Evolutionary conservation across 306 rosid genomes (phyloP).

Genomic region (Medicago arabica): DNA sequence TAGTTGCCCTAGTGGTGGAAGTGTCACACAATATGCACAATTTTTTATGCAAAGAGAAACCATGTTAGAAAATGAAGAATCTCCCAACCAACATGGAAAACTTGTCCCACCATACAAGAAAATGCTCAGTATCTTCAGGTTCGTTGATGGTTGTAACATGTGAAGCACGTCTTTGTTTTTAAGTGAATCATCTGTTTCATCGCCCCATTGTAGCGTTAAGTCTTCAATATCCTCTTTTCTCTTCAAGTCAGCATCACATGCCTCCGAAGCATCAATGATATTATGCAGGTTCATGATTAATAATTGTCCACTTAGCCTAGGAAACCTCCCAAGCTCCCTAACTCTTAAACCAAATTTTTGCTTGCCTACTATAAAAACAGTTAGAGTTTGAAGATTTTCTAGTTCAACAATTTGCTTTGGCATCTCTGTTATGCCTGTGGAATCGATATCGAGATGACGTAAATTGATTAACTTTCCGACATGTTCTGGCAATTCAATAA

Average conservation of each 20-base stretch:
- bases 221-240: background rate
- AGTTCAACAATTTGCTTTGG: background rate
- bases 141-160: background rate
- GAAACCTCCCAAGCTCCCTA: background rate
- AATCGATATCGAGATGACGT: background rate
- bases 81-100: conserved; percentile 10
- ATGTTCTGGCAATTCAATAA: background rate
- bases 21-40: background rate
- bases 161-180: background rate
- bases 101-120: background rate
- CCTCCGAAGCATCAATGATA: background rate
- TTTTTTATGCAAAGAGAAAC: background rate
- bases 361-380: background rate
- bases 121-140: background rate
- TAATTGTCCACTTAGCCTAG: background rate
- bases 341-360: background rate
- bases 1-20: conserved; percentile 18
- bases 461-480: background rate
- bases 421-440: background rate
- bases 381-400: background rate
- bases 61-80: conserved; percentile 24
- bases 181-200: background rate
- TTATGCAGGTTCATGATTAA: background rate
- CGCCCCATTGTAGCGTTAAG: background rate
- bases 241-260: background rate